phyloP scores from a whole-genome alignment of 306 rosid genomes.

The Vicia faba region DNA sequence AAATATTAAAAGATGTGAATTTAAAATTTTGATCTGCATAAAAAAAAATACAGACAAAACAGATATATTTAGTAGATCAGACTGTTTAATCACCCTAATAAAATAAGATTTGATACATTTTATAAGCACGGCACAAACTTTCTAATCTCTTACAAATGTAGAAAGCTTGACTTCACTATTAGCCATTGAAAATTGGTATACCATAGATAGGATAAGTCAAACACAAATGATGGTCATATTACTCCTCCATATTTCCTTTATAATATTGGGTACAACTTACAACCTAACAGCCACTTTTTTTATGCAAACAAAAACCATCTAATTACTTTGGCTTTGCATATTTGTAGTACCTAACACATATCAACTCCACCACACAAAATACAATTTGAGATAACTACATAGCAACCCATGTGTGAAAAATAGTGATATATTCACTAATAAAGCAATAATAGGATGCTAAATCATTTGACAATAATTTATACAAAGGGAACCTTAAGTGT shows the following conservation, averaged over 20 bases:
- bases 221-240: slow-evolving; percentile 28
- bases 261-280: slow-evolving; percentile 31
- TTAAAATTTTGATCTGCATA: too few species aligned
- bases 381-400: slow-evolving; percentile 20
- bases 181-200: slow-evolving; percentile 30
- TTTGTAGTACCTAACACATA: slow-evolving; percentile 47
- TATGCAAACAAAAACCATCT: neutral
- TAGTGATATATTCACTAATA: slow-evolving; percentile 29
- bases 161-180: slow-evolving; percentile 29
- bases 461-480: slow-evolving; percentile 37
- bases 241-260: slow-evolving; percentile 19
- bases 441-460: slow-evolving; percentile 41
- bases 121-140: neutral
- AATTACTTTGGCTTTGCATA: slow-evolving; percentile 22
- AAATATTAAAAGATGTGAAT: too few species aligned
- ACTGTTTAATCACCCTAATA: too few species aligned
- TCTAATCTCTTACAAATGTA: neutral
- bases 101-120: too few species aligned
- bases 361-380: slow-evolving; percentile 38
- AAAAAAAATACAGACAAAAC: too few species aligned
- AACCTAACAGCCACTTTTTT: slow-evolving; percentile 36
- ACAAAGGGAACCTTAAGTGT: slow-evolving; percentile 15
- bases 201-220: slow-evolving; percentile 32
- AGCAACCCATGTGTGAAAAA: slow-evolving; percentile 43
- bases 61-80: accelerated